phyloP scores from a whole-genome alignment of 176 grass and related monocot species.

The Triticum dicoccoides region DNA sequence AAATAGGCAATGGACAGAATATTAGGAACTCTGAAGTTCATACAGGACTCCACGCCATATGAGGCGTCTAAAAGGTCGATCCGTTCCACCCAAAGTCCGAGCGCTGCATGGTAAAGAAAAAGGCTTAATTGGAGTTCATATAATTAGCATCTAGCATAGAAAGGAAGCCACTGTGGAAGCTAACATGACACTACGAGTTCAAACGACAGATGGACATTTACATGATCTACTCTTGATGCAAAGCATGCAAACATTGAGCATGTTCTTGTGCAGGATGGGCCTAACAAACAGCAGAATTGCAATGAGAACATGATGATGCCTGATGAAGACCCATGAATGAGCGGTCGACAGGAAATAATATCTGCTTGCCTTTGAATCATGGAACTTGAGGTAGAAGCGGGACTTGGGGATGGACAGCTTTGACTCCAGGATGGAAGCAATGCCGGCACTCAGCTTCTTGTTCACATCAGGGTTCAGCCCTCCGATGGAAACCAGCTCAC shows the following conservation, averaged over 20 bases:
- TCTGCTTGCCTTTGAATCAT: slow-evolving; percentile 70
- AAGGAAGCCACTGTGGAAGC: background rate
- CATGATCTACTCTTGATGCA: slow-evolving; percentile 92
- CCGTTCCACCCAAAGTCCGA: slow-evolving; percentile 64
- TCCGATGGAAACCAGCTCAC: slow-evolving; percentile 74
- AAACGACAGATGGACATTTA: slow-evolving; percentile 44
- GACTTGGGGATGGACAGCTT: slow-evolving; percentile 69
- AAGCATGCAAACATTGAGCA: slow-evolving; percentile 96
- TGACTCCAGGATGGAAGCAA: slow-evolving; percentile 64
- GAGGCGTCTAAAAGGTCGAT: slow-evolving; percentile 40
- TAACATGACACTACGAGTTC: background rate
- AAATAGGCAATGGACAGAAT: slow-evolving; percentile 5
- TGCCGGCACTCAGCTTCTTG: slow-evolving; percentile 72
- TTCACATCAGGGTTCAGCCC: slow-evolving; percentile 69
- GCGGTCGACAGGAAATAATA: background rate
- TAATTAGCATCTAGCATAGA: background rate
- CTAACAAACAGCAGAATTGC: slow-evolving; percentile 68
- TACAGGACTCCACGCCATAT: background rate
- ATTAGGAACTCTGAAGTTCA: background rate
- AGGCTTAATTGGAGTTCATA: background rate
- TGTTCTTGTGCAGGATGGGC: slow-evolving; percentile 80
- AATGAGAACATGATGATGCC: slow-evolving; percentile 37
- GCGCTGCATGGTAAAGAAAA: slow-evolving; percentile 28
- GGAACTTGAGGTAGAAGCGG: slow-evolving; percentile 83
- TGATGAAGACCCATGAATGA: background rate